Evolutionary conservation across 768 basidiomycete species (phyloP), one percentile per base, ranked within the genome.

Genomic region (Paxillus involutus): DNA sequence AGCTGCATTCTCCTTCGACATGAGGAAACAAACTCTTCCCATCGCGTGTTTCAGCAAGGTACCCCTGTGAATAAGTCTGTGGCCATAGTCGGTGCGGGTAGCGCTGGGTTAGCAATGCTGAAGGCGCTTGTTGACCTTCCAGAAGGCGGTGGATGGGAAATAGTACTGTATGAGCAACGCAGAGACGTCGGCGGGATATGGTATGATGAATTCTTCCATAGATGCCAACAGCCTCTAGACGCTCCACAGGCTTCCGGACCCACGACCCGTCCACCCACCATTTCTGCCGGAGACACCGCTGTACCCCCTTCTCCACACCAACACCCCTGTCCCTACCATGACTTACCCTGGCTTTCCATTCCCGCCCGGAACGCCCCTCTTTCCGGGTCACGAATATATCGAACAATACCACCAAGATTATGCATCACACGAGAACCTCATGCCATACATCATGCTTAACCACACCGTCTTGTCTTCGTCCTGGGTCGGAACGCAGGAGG

Each of bases 241-340:
- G 9, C 19, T 13, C 3, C 42, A 39, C 48, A 73, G 74, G 73
- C 64, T 77, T 2, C 69, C 69, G 10, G 75, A 78, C 16, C 53
- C 59, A 3, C 56, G 62, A 6, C 48, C 53, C 14, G 61, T 71
- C 2, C 58, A 61, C n/a, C 80, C 80, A 16, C 82, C 82, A 5
- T 58, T 61, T 2, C 66, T 85, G 5, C 83, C 83, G 2, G 76
- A 80, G 61, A 80, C 80, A 0, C 79, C 81, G 0, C 57, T 83
- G 6, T 85, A 85, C 56, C 81, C 82, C 4, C 70, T 66, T 12
- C 72, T 86, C 16, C 76, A 65, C 52, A 82, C 79, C 13, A 84
- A 84, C 63, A 81, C 79, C 0, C 80, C 82, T 13, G 73, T 79
- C 3, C 83, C 83, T 2, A 75, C 73, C 11, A 84, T 84, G 81